Conservation (phyloP, 1,139 yeast genomes). For the Pichia norvegensis region DNA sequence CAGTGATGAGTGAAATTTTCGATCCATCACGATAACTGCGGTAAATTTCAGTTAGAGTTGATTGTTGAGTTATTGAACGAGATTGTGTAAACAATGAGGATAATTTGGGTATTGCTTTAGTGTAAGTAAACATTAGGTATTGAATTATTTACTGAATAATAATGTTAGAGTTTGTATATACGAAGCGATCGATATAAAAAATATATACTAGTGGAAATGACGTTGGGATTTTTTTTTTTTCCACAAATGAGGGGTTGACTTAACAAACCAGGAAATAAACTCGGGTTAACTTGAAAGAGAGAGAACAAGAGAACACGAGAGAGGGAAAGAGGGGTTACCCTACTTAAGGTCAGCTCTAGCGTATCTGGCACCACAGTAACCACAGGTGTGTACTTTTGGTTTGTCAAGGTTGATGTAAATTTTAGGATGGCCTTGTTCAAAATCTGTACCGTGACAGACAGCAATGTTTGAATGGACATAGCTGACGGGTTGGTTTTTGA, state of each 20-base stretch:
- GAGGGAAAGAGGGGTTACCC: conserved; percentile 9
- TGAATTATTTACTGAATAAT: too few relatives aligned
- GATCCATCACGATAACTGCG: conserved; percentile 30
- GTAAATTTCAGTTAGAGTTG: conserved; percentile 38
- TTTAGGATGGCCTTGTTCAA: conserved; percentile 71
- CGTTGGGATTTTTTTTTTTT: too few relatives aligned
- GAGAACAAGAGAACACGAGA: too few relatives aligned
- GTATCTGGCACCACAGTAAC: conserved; percentile 69
- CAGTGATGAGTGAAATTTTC: conserved; percentile 72
- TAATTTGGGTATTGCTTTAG: neutral
- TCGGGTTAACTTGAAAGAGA: too few relatives aligned
- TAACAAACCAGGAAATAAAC: too few relatives aligned
- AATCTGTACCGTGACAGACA: conserved; percentile 77
- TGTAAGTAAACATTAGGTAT: too few relatives aligned
- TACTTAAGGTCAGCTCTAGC: conserved; percentile 35
- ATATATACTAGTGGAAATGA: too few relatives aligned
- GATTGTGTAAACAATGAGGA: neutral
- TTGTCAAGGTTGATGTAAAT: conserved; percentile 74
- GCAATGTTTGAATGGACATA: conserved; percentile 56
- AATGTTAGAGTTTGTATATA: too few relatives aligned
- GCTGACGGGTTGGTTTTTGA: conserved; percentile 65
- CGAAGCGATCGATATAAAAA: too few relatives aligned
- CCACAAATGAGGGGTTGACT: too few relatives aligned
- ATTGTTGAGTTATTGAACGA: neutral
- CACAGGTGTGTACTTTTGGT: conserved; percentile 64